Base-by-base conservation (phyloP, 176 grass and related monocot genomes). In the Hsuehochloa calcarea region DNA sequence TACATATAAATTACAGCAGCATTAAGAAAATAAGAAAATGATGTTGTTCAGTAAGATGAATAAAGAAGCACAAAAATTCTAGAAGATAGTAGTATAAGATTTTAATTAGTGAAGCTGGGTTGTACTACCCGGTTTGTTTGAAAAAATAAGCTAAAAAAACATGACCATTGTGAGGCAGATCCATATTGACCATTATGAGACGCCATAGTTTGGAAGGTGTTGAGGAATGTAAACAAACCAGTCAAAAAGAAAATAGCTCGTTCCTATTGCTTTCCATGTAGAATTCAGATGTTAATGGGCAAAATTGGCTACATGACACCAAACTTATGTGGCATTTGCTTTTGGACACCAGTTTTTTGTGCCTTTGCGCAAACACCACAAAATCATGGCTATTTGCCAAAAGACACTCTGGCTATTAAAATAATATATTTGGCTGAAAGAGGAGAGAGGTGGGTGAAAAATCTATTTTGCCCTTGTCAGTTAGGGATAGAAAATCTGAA, bases 21-120 rank as follows among this genome's bases (percentile, higher is more conserved):
- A 54, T 87, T 76, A 88, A 84, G 37, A 79, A 84, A 20, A 80
- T 40, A 79, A 40, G 14, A 44, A 84, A 79, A 23, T 4, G 46
- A 61, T 68, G 25, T 0, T 49, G 20, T 84, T 55, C 26, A 68
- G 25, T 25, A 23, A 51, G 19, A 87, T 37, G 17, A 79, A 79
- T 13, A 34, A 65, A 49, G 11, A 71, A 54, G 47, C 27, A 66
- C 64, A 68, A 17, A 74, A 70, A 26, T 0, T 56, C 2, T 16
- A 47, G 64, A 2, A 20, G 14, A 45, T 45, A 19, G 19, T 9
- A 72, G 40, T 5, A 12, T 17, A 74, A 19, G 5, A 39, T 65
- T 65, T 70, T 1, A 56, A 4, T 58, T 86, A 41, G 52, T 29
- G 65, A 73, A 31, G 37, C 16, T 55, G 55, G 23, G 37, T 71